Evolutionary conservation across 768 basidiomycete species (phyloP).

Genomic region (Pleurotus pulmonarius): DNA sequence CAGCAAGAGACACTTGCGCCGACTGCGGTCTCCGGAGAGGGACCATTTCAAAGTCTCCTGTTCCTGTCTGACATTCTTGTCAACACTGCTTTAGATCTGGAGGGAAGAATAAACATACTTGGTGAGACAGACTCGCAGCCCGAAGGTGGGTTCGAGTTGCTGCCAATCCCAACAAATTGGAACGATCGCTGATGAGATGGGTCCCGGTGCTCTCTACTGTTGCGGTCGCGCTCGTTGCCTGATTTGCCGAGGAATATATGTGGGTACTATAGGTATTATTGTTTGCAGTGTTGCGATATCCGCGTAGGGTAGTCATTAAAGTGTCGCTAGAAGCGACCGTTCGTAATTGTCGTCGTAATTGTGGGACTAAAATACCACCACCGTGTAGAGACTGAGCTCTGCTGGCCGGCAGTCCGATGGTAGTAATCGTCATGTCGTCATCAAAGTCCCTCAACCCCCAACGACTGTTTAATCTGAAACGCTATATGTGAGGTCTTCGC

Average conservation of each 20-base stretch:
- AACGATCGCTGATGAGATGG: neutral
- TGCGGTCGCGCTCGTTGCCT: neutral
- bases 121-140: no score
- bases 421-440: neutral
- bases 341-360: neutral
- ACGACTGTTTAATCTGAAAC: neutral
- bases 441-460: neutral
- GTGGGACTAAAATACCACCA: neutral
- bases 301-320: neutral
- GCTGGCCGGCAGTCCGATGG: neutral
- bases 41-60: neutral
- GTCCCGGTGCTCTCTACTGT: neutral
- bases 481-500: neutral
- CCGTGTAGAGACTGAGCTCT: neutral
- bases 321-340: neutral
- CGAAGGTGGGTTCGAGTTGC: no score
- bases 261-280: slow-evolving; percentile 1
- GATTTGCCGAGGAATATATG: neutral
- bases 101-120: no score
- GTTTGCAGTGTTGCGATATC: neutral
- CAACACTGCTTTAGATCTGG: no score
- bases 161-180: neutral
- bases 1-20: neutral
- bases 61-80: neutral
- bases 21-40: neutral